Conservation (phyloP, 2,329 filamentous ascomycete species). For the Alternaria longipes region DNA sequence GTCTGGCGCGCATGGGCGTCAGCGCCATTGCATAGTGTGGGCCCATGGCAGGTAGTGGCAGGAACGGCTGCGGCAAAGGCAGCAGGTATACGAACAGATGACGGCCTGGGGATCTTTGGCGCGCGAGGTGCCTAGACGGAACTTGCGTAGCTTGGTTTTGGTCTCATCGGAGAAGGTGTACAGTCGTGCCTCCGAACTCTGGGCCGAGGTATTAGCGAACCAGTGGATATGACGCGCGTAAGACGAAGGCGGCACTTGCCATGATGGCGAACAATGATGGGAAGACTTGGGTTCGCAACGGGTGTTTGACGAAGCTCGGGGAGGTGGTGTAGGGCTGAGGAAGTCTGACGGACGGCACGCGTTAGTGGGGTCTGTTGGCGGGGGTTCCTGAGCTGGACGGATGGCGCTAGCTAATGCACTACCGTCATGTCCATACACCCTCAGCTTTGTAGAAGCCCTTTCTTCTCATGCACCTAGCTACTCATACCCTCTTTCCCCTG, state of each 20-base stretch:
- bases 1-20: constrained; percentile 64
- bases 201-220: constrained; percentile 14
- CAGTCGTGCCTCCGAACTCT: constrained; percentile 82
- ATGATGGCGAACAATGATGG: constrained; percentile 19
- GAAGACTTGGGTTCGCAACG: constrained; percentile 8
- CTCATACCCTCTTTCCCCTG: constrained; percentile 16
- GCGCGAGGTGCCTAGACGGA: constrained; percentile 88
- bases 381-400: constrained; percentile 16
- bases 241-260: constrained; percentile 24
- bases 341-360: constrained; percentile 16
- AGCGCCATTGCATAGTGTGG: constrained; percentile 30
- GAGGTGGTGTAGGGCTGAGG: constrained; percentile 31
- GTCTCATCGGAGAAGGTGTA: constrained; percentile 94
- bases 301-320: constrained; percentile 15
- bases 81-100: constrained; percentile 74
- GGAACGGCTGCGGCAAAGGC: constrained; percentile 9
- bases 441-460: constrained; percentile 11
- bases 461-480: constrained; percentile 30
- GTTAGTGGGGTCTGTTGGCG: constrained; percentile 19
- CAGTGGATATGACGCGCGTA: neutral
- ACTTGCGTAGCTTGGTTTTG: constrained; percentile 90
- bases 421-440: constrained; percentile 13
- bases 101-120: constrained; percentile 87
- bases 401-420: constrained; percentile 25
- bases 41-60: neutral